Evolutionary conservation across 306 rosid species (phyloP).

Genomic region (Astragalus glycyphyllos): DNA sequence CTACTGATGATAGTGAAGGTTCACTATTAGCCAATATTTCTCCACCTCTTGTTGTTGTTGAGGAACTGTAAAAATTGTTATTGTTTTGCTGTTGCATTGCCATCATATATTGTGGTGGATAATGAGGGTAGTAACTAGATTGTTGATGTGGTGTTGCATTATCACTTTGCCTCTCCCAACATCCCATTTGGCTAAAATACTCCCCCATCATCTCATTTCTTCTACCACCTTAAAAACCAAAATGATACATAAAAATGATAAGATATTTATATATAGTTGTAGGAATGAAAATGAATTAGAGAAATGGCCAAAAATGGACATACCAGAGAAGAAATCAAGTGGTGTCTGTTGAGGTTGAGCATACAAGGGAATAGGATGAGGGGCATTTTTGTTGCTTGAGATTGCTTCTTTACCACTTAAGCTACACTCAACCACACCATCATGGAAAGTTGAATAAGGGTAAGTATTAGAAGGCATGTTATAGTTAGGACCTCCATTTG

Average conservation of each 20-base stretch:
- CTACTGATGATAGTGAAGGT: conserved; percentile 52
- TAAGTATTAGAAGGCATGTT: conserved; percentile 31
- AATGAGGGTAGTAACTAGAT: conserved; percentile 37
- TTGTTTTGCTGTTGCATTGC: conserved; percentile 51
- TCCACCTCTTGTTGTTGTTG: conserved; percentile 33
- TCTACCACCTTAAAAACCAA: conserved; percentile 49
- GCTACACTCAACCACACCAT: conserved; percentile 51
- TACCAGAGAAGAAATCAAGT: conserved; percentile 67
- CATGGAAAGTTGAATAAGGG: conserved; percentile 54
- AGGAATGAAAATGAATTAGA: background rate
- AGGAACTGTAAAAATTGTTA: conserved; percentile 40
- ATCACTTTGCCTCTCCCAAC: too few species aligned
- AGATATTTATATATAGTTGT: conserved; percentile 1
- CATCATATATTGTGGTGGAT: conserved; percentile 44
- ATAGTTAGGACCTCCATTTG: conserved; percentile 34
- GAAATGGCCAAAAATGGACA: background rate
- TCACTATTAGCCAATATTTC: conserved; percentile 51
- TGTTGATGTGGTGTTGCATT: background rate
- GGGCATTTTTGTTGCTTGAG: conserved; percentile 44
- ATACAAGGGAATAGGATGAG: conserved; percentile 44
- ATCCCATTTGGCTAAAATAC: conserved; percentile 21
- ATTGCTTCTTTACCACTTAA: conserved; percentile 53
- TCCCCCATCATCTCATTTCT: conserved; percentile 47
- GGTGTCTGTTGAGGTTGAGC: conserved; percentile 48
- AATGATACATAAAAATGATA: background rate